Conservation (phyloP, 805 yeast genomes). For the Candida gorgasii region DNA sequence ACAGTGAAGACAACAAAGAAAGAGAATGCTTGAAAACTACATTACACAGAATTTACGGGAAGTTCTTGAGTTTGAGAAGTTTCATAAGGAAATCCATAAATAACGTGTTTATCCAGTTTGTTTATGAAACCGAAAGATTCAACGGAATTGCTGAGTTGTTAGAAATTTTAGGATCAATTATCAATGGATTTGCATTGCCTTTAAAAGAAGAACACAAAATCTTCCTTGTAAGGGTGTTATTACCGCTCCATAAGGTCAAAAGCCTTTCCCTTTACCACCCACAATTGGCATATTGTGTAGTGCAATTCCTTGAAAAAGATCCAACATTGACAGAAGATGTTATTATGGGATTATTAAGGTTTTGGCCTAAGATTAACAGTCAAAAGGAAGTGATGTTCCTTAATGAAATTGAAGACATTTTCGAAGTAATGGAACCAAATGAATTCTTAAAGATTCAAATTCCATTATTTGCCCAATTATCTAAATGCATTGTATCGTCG, state of each 20-base stretch:
- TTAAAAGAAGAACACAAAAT: conserved; percentile 95
- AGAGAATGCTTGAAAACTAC: conserved; percentile 95
- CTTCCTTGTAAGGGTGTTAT: conserved; percentile 78
- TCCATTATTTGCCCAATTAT: conserved; percentile 89
- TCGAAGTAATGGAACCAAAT: conserved; percentile 91
- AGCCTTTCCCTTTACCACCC: conserved; percentile 91
- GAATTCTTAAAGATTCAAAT: conserved; percentile 91
- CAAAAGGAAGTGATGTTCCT: conserved; percentile 96
- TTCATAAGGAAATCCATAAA: conserved; percentile 89
- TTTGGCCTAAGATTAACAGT: conserved; percentile 95
- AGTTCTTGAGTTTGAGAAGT: conserved; percentile 84
- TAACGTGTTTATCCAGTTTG: conserved; percentile 89
- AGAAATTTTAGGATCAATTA: conserved; percentile 93
- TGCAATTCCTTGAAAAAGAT: conserved; percentile 94
- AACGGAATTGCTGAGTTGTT: conserved; percentile 94
- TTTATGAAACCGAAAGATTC: conserved; percentile 92
- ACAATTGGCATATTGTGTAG: conserved; percentile 94
- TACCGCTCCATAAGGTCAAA: conserved; percentile 92
- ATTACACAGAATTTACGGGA: conserved; percentile 93
- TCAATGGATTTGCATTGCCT: conserved; percentile 97
- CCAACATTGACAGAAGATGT: conserved; percentile 92
- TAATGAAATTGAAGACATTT: conserved; percentile 94
- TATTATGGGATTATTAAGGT: conserved; percentile 87
- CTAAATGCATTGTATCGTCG: conserved; percentile 90
- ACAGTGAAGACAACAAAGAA: conserved; percentile 95